Conservation (phyloP, 305 asterid genomes). For the Solanum hybrid region DNA sequence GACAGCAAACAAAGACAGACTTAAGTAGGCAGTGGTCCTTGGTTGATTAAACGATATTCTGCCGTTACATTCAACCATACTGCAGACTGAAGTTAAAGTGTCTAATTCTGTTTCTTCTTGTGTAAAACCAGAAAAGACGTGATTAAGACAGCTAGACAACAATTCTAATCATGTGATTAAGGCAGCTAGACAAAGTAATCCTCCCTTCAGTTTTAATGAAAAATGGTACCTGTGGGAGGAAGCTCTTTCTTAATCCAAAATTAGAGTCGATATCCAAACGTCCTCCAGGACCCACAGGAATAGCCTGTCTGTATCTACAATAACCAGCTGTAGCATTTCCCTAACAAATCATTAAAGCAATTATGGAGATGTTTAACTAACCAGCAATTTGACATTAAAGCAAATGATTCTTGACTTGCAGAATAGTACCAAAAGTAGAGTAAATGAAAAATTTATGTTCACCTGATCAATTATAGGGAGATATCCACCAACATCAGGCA, state of each 20-base stretch:
- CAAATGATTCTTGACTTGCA: background rate
- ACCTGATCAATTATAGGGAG: slow-evolving; percentile 88
- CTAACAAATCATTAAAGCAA: slow-evolving; percentile 19
- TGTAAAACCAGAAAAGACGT: background rate
- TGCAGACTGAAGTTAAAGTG: background rate
- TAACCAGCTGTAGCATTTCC: slow-evolving; percentile 65
- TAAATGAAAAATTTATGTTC: background rate
- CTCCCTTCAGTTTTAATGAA: background rate
- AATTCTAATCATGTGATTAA: background rate
- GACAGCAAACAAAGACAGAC: background rate
- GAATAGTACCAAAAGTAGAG: background rate
- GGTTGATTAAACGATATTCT: background rate
- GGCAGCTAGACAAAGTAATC: background rate
- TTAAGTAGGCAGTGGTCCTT: background rate
- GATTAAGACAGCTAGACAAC: background rate
- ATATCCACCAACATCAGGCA: slow-evolving; percentile 77
- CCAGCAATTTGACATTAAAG: background rate
- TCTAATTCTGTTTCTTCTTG: background rate
- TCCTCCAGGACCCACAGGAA: slow-evolving; percentile 72
- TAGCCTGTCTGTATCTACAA: slow-evolving; percentile 81
- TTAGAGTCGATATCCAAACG: slow-evolving; percentile 57
- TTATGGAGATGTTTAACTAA: too few relatives aligned
- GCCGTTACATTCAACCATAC: background rate
- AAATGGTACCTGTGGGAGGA: slow-evolving; percentile 66
- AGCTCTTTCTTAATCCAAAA: slow-evolving; percentile 59